Base-by-base conservation (phyloP, 805 yeast genomes). In the Debaryomyces maramus region DNA sequence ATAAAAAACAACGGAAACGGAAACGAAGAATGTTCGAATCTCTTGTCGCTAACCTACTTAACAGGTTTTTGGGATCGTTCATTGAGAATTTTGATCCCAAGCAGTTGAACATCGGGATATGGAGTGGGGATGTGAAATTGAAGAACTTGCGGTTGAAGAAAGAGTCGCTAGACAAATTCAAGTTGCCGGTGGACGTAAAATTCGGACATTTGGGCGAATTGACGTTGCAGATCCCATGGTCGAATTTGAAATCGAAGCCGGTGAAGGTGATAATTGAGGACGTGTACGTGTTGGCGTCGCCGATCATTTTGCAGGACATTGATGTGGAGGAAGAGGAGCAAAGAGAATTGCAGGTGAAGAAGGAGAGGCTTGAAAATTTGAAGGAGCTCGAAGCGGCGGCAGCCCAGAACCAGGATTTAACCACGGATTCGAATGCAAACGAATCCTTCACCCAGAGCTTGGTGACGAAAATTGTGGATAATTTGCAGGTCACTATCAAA, bases 41-140 rank as follows among this genome's bases (percentile, higher is more conserved):
- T 2, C 60, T 82, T 16, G 86, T 79, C 10, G 86, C 88, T 11
- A 73, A 75, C 31, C 67, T 82, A 28, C 68, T 82, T 44, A 82
- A 82, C 56, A 57, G 84, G 47, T 72, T 81, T 43, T 58, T 82
- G 31, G 88, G 88, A 1, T 72, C 80, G 21, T 88, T 89, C 60
- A 89, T 91, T 35, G 96, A 95, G 65, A 87, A 95, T 63, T 93
- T 93, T 61, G 99, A 93, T 65, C 89, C 98, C 13, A 87, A 86
- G 50, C 97, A 93, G 56, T 69, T 93, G 54, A 90, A 93, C 52
- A 90, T 93, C 40, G 99, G 98, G 4, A 89, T 93, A 23, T 90
- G 98, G 96, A 80, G 89, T 53, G 99, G 99, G 26, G 98, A 93
- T 69, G 98, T 90, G 21, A 87, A 87, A 58, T 70, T 93, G 39